Evolutionary conservation across 768 basidiomycete genomes (phyloP).

Genomic region (Lyophyllum semitale): DNA sequence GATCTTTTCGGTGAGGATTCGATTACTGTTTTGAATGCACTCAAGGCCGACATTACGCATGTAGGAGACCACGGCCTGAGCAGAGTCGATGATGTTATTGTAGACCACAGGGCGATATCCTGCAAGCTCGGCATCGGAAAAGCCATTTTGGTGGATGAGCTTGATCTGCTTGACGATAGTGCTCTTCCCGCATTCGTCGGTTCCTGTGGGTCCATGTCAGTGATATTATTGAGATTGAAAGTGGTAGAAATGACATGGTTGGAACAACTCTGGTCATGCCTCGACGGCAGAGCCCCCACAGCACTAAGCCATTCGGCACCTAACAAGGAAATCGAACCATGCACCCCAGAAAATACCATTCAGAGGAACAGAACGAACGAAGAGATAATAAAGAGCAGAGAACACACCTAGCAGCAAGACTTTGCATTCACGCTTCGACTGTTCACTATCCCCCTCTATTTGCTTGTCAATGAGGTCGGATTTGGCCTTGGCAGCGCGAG

Average conservation of each 20-base stretch:
- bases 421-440: slow-evolving; percentile 88
- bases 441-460: slow-evolving; percentile 84
- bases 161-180: slow-evolving; percentile 98
- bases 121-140: slow-evolving; percentile 67
- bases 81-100: slow-evolving; percentile 79
- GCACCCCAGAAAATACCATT: background rate
- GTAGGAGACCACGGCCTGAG: slow-evolving; percentile 75
- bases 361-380: background rate
- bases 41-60: slow-evolving; percentile 80
- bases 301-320: background rate
- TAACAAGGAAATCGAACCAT: background rate
- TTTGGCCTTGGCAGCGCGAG: slow-evolving; percentile 58
- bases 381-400: background rate
- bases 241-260: too few relatives aligned
- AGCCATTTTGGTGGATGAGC: slow-evolving; percentile 87
- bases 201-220: slow-evolving; percentile 72
- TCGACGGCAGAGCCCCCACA: too few relatives aligned
- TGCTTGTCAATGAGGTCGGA: slow-evolving; percentile 80
- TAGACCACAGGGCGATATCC: slow-evolving; percentile 74
- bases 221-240: background rate
- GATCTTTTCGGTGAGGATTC: slow-evolving; percentile 62
- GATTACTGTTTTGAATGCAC: slow-evolving; percentile 59
- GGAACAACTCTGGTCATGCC: too few relatives aligned
- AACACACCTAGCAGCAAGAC: slow-evolving; percentile 85
- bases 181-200: slow-evolving; percentile 92